A percentile compares a stretch with the other conserved stretches of the same genome.
phyloP scores from a whole-genome alignment of 1,139 yeast species.

The Pichia terricola region DNA sequence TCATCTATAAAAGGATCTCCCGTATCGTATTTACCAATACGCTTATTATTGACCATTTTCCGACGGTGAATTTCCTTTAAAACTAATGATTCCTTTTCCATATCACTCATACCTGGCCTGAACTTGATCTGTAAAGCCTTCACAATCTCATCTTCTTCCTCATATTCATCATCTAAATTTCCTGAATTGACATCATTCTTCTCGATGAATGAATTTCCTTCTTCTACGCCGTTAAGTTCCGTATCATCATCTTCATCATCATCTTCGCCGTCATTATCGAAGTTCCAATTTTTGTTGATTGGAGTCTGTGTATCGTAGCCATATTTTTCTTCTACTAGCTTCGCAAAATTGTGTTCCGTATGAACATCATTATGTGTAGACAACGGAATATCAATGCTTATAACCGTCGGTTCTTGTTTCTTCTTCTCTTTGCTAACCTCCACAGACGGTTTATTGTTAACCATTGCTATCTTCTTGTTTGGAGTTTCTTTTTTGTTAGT shows the following conservation, averaged over 20 bases:
- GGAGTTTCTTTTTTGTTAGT: background rate
- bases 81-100: conserved; percentile 22
- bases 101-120: conserved; percentile 24
- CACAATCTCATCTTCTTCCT: conserved; percentile 20
- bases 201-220: conserved; percentile 21
- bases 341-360: conserved; percentile 47
- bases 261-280: conserved; percentile 44
- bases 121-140: conserved; percentile 22
- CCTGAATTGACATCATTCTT: background rate
- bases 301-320: conserved; percentile 67
- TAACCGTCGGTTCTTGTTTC: conserved; percentile 4
- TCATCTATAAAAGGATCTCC: conserved; percentile 97
- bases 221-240: conserved; percentile 14
- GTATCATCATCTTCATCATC: conserved; percentile 46
- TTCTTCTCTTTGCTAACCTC: background rate
- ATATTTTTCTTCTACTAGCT: conserved; percentile 76
- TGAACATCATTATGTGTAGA: conserved; percentile 15
- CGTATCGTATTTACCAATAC: conserved; percentile 82
- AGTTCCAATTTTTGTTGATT: conserved; percentile 39
- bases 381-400: conserved; percentile 14
- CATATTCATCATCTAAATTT: conserved; percentile 21
- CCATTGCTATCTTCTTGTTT: background rate
- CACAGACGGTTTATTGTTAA: background rate
- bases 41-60: conserved; percentile 50
- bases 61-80: conserved; percentile 32